phyloP scores from a whole-genome alignment of 1,284 basidiomycete species.

The Papiliotrema terrestris region DNA sequence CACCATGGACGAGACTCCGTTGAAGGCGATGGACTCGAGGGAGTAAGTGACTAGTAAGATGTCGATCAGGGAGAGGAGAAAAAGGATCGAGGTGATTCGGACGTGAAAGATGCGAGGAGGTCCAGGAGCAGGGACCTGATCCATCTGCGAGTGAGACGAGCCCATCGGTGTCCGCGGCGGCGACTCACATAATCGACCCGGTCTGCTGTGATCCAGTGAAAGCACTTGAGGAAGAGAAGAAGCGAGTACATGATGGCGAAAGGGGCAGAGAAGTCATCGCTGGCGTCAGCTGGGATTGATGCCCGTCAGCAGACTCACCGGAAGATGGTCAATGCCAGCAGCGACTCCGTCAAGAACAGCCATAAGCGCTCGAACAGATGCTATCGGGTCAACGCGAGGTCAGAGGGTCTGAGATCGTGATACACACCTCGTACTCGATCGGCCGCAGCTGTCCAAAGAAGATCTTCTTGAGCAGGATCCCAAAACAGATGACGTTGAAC shows the following conservation, averaged over 20 bases:
- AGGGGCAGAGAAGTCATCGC: conserved; percentile 82
- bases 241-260: conserved; percentile 91
- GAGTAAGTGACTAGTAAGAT: conserved; percentile 36
- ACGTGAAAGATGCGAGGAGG: conserved; percentile 78
- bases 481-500: conserved; percentile 69
- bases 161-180: background rate
- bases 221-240: conserved; percentile 90
- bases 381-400: conserved; percentile 50
- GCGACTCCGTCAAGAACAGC: conserved; percentile 95
- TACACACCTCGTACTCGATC: conserved; percentile 82
- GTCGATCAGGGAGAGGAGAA: conserved; percentile 37
- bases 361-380: conserved; percentile 91
- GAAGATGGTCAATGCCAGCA: conserved; percentile 95
- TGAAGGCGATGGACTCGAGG: conserved; percentile 28
- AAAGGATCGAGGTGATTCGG: conserved; percentile 60
- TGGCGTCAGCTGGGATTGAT: conserved; percentile 9
- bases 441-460: conserved; percentile 89
- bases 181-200: conserved; percentile 86
- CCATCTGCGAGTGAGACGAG: conserved; percentile 64
- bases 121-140: conserved; percentile 85
- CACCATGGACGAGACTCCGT: conserved; percentile 76
- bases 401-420: background rate
- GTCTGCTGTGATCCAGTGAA: conserved; percentile 94
- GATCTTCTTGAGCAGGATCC: conserved; percentile 73
- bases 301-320: conserved; percentile 49